These are phyloP conservation scores for Rhododendron ferrugineum DNA, from an alignment of 148 eudicot species.

Conservation along the genomic window DNA sequence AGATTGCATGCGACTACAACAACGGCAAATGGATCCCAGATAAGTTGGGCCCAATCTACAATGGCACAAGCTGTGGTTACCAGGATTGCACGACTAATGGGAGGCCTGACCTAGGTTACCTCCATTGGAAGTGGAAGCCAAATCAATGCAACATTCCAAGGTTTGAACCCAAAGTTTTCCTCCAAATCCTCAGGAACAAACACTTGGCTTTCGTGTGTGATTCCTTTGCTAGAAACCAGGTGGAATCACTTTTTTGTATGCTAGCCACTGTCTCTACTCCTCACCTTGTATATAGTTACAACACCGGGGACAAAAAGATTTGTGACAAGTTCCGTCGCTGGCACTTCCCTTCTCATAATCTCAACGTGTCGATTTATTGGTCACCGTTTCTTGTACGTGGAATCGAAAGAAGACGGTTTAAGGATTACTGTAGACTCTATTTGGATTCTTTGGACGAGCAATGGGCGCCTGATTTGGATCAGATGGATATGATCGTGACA, in stretches of 20 bases:
- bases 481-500: constrained; percentile 64
- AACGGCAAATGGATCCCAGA: constrained; percentile 64
- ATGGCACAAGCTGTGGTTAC: constrained; percentile 63
- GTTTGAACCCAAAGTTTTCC: constrained; percentile 66
- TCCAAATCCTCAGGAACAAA: constrained; percentile 44
- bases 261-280: constrained; percentile 51
- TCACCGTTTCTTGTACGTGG: constrained; percentile 85
- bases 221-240: constrained; percentile 86
- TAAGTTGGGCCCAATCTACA: constrained; percentile 62
- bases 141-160: constrained; percentile 48
- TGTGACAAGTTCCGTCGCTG: constrained; percentile 52
- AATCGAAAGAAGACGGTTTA: constrained; percentile 42
- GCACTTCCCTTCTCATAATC: constrained; percentile 58
- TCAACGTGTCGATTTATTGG: constrained; percentile 65
- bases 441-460: constrained; percentile 60
- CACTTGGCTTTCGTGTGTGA: constrained; percentile 94
- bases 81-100: constrained; percentile 78
- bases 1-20: constrained; percentile 55
- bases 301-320: constrained; percentile 35
- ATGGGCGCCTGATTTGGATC: constrained; percentile 64
- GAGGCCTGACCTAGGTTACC: constrained; percentile 62
- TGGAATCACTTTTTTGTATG: constrained; percentile 79
- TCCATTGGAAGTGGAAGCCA: constrained; percentile 82
- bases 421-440: constrained; percentile 41
- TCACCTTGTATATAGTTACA: constrained; percentile 41